phyloP scores from a whole-genome alignment of 192 early-diverging fungal species.

The Phycomyces nitens region DNA sequence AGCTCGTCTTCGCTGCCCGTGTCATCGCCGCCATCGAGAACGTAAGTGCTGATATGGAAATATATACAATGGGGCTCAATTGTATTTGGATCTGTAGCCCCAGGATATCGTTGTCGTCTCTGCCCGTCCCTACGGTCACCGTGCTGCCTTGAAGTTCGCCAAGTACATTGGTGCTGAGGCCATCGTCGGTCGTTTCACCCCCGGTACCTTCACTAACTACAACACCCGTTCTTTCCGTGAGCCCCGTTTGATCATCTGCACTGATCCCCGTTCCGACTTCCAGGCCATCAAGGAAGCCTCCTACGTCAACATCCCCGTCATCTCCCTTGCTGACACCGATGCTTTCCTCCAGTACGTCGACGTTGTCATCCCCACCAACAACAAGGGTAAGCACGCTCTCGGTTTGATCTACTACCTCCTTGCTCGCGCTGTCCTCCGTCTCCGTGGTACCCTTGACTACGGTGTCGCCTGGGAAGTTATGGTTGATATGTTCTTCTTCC shows the following conservation, averaged over 20 bases:
- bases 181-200: conserved; percentile 99
- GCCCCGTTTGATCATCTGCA: conserved; percentile 95
- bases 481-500: conserved; percentile 99
- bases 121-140: conserved; percentile 95
- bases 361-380: conserved; percentile 99
- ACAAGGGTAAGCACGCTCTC: conserved; percentile 98
- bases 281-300: conserved; percentile 99
- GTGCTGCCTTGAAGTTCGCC: conserved; percentile 98
- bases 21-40: conserved; percentile 98
- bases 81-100: no score
- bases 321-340: conserved; percentile 98
- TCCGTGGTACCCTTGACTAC: conserved; percentile 90
- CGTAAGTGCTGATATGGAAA: conserved; percentile 23
- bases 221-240: conserved; percentile 99
- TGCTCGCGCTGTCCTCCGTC: conserved; percentile 97
- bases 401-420: conserved; percentile 97
- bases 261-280: conserved; percentile 97
- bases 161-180: conserved; percentile 98
- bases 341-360: conserved; percentile 92
- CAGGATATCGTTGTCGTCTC: conserved; percentile 97
- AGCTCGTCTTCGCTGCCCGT: conserved; percentile 96
- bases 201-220: conserved; percentile 99
- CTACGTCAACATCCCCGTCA: conserved; percentile 99
- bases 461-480: conserved; percentile 90
- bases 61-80: no score